Base-by-base conservation (phyloP, 176 grass and related monocot genomes). In the Avena eriantha region DNA sequence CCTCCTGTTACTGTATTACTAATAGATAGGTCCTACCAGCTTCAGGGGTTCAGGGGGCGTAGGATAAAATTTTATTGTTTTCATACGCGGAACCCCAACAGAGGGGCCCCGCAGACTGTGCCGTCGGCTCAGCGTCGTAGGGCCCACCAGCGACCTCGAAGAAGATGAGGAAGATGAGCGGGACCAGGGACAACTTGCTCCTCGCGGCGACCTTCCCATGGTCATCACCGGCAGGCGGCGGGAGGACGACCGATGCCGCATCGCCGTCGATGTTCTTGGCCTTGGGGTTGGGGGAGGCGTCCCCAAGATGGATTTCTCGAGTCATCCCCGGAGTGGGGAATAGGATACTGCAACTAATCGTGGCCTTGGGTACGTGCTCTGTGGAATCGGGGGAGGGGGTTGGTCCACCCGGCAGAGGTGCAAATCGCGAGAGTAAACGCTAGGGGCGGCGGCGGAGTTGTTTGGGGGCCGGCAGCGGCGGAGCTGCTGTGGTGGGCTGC, bases 81-180 rank as follows among this genome's bases (percentile, higher is more conserved):
- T n/a, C n/a, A n/a, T n/a, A n/a, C n/a, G n/a, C n/a, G n/a, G n/a
- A n/a, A n/a, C n/a, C n/a, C n/a, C n/a, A n/a, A n/a, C n/a, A 84
- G 50, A 97, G 90, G 0, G 90, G 88, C 0, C 92, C 94, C n/a
- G 56, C 92, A 17, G 94, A 90, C 54, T 90, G 83, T 34, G 94
- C 83, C 26, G 87, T 87, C 35, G 93, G 87, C 80, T 97, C 94
- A 10, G 89, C 87, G 18, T 92, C 94, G 26, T 93, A 97, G 0
- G 94, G 94, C 15, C 94, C 92, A 15, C 94, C 94, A 10, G 94
- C 91, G 5, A 94, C 94, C 80, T 97, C 90, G 55, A 91, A 97
- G 82, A 90, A 94, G 57, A 97, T 97, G 54, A 97, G 77, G 63
- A 97, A 97, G 9, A 91, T 87, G 49, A 94, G 90, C 9, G 95